These are phyloP conservation scores for Trifolium repens DNA, from an alignment of 306 rosid genomes.

Conservation along the genomic window DNA sequence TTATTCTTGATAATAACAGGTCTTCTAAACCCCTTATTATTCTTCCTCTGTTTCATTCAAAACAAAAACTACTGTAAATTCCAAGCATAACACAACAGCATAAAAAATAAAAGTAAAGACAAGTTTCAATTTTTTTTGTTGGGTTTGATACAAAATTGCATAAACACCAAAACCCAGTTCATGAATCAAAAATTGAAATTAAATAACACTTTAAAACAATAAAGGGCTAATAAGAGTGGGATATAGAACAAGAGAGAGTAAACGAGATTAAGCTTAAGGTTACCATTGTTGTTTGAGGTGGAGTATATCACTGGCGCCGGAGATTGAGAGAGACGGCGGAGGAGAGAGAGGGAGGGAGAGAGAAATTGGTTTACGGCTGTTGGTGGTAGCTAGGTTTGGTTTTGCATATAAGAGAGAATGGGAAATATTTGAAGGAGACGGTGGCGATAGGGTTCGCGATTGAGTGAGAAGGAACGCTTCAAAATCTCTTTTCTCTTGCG, in stretches of 20 bases:
- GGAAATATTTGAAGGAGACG: neutral
- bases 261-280: neutral
- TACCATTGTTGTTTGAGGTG: slow-evolving; percentile 29
- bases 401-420: neutral
- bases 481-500: too few species aligned
- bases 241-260: neutral
- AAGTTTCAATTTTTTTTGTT: neutral
- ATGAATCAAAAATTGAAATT: neutral
- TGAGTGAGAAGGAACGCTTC: too few species aligned
- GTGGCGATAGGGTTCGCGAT: too few species aligned
- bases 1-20: slow-evolving; percentile 58
- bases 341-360: neutral
- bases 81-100: neutral
- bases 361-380: slow-evolving; percentile 5
- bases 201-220: neutral
- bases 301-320: slow-evolving; percentile 2
- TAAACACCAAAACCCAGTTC: neutral
- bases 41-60: slow-evolving; percentile 55
- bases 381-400: neutral
- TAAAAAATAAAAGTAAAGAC: neutral
- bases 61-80: neutral
- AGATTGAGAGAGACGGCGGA: neutral
- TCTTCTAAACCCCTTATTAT: slow-evolving; percentile 57
- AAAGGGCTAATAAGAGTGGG: neutral
- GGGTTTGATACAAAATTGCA: neutral